A percentile compares a stretch with the other conserved stretches of the same genome.
These are phyloP conservation scores for Mrakia blollopis DNA, from an alignment of 768 basidiomycete species.

Conservation along the genomic window DNA sequence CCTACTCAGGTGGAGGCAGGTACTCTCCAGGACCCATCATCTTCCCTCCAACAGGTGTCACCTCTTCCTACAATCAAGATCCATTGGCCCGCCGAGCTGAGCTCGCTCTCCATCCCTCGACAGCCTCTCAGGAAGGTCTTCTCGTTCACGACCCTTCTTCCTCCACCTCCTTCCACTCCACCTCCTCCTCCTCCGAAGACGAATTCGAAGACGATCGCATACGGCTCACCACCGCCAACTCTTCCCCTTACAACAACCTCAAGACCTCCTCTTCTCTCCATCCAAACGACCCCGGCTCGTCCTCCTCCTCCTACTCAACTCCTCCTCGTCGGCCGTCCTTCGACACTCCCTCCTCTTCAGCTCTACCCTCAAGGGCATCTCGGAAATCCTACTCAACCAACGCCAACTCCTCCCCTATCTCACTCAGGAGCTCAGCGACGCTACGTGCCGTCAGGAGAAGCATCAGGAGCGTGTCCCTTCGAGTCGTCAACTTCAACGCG, in stretches of 20 bases:
- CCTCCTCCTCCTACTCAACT: background rate
- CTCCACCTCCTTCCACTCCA: background rate
- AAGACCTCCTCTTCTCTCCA: background rate
- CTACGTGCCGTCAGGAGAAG: constrained; percentile 11
- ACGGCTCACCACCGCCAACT: background rate
- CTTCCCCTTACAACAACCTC: background rate
- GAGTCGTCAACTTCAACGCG: constrained; percentile 74
- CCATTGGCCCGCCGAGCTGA: background rate
- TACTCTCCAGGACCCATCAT: background rate
- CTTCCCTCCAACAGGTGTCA: background rate
- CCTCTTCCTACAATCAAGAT: background rate
- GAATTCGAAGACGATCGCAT: background rate
- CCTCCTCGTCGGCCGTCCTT: background rate
- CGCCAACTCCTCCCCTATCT: background rate
- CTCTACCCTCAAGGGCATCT: background rate
- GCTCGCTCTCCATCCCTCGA: background rate
- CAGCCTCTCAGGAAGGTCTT: background rate
- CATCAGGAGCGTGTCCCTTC: constrained; percentile 56
- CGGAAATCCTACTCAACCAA: background rate
- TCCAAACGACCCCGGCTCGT: background rate
- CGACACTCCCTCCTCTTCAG: background rate
- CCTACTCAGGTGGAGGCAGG: background rate
- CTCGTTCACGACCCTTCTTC: background rate
- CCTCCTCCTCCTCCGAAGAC: constrained; percentile 2
- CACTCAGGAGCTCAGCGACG: background rate